phyloP scores from a whole-genome alignment of 352 stramenopile species.

The Peronospora tabacina region DNA sequence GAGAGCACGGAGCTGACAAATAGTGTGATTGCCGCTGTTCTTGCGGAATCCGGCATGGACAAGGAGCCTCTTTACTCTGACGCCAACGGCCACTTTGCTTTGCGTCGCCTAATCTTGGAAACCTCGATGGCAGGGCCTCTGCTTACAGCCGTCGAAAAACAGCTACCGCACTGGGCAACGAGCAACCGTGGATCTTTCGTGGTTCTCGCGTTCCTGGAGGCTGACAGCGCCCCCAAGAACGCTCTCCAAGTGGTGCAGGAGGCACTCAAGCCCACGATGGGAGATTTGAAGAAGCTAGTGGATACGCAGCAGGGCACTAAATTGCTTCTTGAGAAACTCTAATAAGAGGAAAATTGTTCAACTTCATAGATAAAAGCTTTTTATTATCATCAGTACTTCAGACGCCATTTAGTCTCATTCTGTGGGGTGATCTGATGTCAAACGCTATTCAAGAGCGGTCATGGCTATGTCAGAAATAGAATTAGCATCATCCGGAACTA shows the following conservation, averaged over 20 bases:
- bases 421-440: too few relatives aligned
- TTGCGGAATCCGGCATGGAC: conserved; percentile 32
- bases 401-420: too few relatives aligned
- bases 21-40: conserved; percentile 39
- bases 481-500: background rate
- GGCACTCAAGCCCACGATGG: conserved; percentile 48
- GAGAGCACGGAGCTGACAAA: conserved; percentile 39
- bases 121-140: conserved; percentile 44
- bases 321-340: conserved; percentile 79
- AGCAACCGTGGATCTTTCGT: conserved; percentile 82
- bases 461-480: too few relatives aligned
- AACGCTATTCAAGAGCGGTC: too few relatives aligned
- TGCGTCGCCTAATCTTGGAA: conserved; percentile 78
- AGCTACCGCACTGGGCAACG: conserved; percentile 43
- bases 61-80: conserved; percentile 62
- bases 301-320: conserved; percentile 66
- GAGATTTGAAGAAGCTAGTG: conserved; percentile 51
- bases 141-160: conserved; percentile 40
- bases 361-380: conserved; percentile 39
- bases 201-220: conserved; percentile 72
- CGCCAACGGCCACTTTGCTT: conserved; percentile 58
- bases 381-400: conserved; percentile 11
- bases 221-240: conserved; percentile 44
- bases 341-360: conserved; percentile 33
- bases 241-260: conserved; percentile 47